Evolutionary conservation across 1,284 basidiomycete genomes (phyloP).

Genomic region (Vanrija pseudolonga): DNA sequence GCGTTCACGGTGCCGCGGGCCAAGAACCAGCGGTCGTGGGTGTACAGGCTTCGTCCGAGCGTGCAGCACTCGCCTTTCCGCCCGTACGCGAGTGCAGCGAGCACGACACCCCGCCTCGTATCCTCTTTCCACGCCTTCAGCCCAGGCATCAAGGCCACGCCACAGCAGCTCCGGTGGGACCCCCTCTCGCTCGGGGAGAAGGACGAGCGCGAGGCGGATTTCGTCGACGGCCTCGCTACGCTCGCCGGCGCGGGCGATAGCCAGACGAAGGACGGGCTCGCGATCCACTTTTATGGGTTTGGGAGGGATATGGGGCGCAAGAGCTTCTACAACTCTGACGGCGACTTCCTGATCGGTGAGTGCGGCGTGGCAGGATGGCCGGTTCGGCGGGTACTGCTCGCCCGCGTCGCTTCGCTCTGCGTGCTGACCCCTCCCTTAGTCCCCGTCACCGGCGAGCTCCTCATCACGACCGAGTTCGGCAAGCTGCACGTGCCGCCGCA

Average conservation of each 20-base stretch:
- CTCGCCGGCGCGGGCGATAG: constrained; percentile 64
- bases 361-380: neutral
- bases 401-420: too few species aligned
- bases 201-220: constrained; percentile 52
- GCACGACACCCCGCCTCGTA: constrained; percentile 1
- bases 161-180: constrained; percentile 65
- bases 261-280: constrained; percentile 59
- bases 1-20: constrained; percentile 59
- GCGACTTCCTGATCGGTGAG: constrained; percentile 60
- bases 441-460: constrained; percentile 62
- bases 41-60: constrained; percentile 18
- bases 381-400: too few species aligned
- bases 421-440: constrained; percentile 37
- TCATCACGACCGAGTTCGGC: constrained; percentile 68
- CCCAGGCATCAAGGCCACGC: constrained; percentile 43
- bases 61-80: constrained; percentile 55
- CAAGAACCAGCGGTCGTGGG: constrained; percentile 53
- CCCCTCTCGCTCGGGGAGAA: constrained; percentile 49
- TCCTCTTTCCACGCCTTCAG: constrained; percentile 7
- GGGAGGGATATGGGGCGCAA: constrained; percentile 62
- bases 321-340: constrained; percentile 65
- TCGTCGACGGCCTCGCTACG: constrained; percentile 62
- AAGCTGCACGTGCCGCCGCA: constrained; percentile 64
- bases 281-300: constrained; percentile 62
- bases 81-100: constrained; percentile 7